phyloP scores from a whole-genome alignment of 1,284 basidiomycete species.

The Cryptococcus neoformans region DNA sequence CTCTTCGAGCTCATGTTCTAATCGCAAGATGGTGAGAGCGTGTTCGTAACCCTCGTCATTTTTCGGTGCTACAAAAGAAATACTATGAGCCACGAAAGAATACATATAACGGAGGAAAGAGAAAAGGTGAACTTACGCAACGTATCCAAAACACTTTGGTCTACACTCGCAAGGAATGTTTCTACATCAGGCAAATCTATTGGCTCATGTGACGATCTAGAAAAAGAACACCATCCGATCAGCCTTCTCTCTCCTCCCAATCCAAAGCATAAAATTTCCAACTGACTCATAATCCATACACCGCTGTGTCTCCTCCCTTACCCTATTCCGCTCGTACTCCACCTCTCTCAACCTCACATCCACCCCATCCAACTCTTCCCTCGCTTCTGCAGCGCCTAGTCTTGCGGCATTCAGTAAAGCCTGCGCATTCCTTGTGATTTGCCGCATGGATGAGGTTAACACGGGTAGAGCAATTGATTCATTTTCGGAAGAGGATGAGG shows the following conservation, averaged over 20 bases:
- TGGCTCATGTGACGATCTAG: constrained; percentile 30
- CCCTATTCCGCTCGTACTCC: constrained; percentile 40
- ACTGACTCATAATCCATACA: constrained; percentile 42
- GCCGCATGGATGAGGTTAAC: constrained; percentile 28
- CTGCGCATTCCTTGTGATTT: constrained; percentile 28
- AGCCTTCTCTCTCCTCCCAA: background rate
- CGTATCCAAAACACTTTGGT: constrained; percentile 12
- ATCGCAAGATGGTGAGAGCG: constrained; percentile 27
- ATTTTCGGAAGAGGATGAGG: too few relatives aligned
- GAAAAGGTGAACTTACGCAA: constrained; percentile 26
- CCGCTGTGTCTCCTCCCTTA: constrained; percentile 36
- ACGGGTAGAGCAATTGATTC: constrained; percentile 15
- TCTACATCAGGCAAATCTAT: constrained; percentile 27
- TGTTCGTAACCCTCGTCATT: constrained; percentile 29
- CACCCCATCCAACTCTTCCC: constrained; percentile 29
- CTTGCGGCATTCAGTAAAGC: constrained; percentile 35
- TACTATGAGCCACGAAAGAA: background rate
- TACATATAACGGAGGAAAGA: background rate
- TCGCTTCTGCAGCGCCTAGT: constrained; percentile 23
- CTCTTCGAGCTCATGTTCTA: constrained; percentile 39
- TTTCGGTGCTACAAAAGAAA: constrained; percentile 13
- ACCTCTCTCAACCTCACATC: constrained; percentile 35
- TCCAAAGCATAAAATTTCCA: background rate
- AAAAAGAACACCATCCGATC: background rate
- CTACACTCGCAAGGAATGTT: constrained; percentile 16